Evolutionary conservation across 2,329 filamentous ascomycete genomes (phyloP).

Genomic region (Claviceps arundinis): DNA sequence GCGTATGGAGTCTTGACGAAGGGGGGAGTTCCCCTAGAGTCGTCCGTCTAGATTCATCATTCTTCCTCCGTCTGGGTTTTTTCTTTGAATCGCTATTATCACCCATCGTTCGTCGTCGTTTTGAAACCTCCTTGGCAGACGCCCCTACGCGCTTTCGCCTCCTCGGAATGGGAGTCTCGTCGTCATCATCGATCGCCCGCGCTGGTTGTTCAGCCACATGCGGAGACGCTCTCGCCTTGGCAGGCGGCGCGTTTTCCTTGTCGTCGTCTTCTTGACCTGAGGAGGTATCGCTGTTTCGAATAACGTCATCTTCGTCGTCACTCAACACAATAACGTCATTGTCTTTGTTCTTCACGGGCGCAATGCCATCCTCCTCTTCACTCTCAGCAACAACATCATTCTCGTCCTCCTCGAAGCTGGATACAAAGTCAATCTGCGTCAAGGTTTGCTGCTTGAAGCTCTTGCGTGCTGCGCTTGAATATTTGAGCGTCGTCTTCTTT

Average conservation of each 20-base stretch:
- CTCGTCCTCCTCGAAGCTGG: conserved; percentile 18
- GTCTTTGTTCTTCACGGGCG: conserved; percentile 16
- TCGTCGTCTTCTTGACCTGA: not conserved
- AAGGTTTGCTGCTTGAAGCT: conserved; percentile 27
- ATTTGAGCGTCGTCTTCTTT: conserved; percentile 20
- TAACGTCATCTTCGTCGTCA: conserved; percentile 13
- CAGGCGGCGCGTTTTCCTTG: conserved; percentile 9
- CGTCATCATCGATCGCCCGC: conserved; percentile 5
- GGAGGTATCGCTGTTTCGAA: not conserved
- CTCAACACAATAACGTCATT: conserved; percentile 12
- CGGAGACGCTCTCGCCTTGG: not conserved
- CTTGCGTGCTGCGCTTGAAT: conserved; percentile 15
- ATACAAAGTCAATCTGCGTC: conserved; percentile 28
- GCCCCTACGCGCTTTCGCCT: conserved; percentile 11
- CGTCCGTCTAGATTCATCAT: conserved; percentile 14
- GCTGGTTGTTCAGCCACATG: not conserved
- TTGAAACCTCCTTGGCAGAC: not conserved
- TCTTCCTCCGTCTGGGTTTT: not conserved
- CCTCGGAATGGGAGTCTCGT: conserved; percentile 12
- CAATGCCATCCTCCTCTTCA: conserved; percentile 13
- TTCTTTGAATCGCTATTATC: conserved; percentile 4
- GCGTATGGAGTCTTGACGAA: conserved; percentile 24
- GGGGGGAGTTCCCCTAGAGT: conserved; percentile 18
- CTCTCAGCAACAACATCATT: conserved; percentile 13
- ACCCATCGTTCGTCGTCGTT: conserved; percentile 1